Conservation (phyloP, 768 basidiomycete species). For the Hirschioporus abietinus region DNA sequence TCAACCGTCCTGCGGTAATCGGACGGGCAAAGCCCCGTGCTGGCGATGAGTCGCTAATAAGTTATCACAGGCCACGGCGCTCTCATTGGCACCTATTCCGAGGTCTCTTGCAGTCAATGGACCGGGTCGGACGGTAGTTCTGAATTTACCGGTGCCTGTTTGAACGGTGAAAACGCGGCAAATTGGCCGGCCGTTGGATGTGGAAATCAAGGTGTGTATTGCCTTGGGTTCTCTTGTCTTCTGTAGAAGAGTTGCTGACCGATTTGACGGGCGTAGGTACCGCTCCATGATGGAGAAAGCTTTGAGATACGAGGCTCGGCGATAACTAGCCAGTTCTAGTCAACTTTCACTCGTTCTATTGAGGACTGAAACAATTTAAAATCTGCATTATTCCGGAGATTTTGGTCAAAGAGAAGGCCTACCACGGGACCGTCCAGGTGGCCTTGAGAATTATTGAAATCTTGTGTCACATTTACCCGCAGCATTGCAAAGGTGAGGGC, state of each 20-base stretch:
- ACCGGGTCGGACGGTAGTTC: constrained; percentile 42
- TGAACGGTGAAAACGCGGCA: constrained; percentile 40
- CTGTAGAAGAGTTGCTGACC: neutral
- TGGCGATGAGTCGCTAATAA: neutral
- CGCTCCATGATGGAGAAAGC: neutral
- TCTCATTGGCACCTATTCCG: constrained; percentile 44
- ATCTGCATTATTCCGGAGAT: neutral
- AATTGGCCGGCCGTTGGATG: constrained; percentile 50
- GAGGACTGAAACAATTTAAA: neutral
- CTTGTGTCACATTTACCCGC: neutral
- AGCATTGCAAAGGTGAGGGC: neutral
- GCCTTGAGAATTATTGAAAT: neutral
- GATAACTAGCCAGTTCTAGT: neutral
- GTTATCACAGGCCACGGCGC: constrained; percentile 37
- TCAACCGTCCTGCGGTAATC: neutral
- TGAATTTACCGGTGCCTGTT: constrained; percentile 47
- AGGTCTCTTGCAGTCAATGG: constrained; percentile 56
- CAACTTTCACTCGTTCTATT: neutral
- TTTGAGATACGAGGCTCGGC: neutral
- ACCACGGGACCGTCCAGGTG: neutral
- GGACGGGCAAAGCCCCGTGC: too few relatives aligned
- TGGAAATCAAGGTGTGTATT: constrained; percentile 50
- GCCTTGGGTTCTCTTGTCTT: neutral
- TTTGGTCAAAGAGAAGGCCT: neutral
- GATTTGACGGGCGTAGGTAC: neutral